phyloP scores from a whole-genome alignment of 495 filamentous ascomycete species.

The Letharia lupina region DNA sequence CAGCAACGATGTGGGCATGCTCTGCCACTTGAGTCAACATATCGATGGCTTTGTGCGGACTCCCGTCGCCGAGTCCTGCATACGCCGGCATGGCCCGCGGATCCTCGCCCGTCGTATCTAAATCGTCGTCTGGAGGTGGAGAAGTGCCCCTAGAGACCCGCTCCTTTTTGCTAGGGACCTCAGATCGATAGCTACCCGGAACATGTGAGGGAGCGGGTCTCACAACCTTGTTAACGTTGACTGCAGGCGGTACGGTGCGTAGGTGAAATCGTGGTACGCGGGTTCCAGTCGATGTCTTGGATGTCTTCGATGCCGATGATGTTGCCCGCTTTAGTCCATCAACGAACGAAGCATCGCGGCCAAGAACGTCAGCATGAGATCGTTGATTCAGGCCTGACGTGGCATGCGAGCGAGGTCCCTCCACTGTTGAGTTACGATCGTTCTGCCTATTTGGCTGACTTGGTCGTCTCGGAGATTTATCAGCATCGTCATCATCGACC shows the following conservation, averaged over 20 bases:
- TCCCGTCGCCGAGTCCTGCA: slow-evolving; percentile 8
- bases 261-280: slow-evolving; percentile 13
- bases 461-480: slow-evolving; percentile 13
- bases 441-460: slow-evolving; percentile 18
- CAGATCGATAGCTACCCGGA: slow-evolving; percentile 24
- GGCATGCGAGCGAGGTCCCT: slow-evolving; percentile 2
- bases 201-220: slow-evolving; percentile 17
- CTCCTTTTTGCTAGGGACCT: slow-evolving; percentile 1
- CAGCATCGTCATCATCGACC: slow-evolving; percentile 7
- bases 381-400: slow-evolving; percentile 16
- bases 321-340: slow-evolving; percentile 1
- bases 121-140: slow-evolving; percentile 6
- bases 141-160: neutral
- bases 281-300: slow-evolving; percentile 1
- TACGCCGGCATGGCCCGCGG: slow-evolving; percentile 5
- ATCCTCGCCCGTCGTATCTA: slow-evolving; percentile 2
- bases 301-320: slow-evolving; percentile 4
- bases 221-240: slow-evolving; percentile 6
- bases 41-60: slow-evolving; percentile 7
- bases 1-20: neutral
- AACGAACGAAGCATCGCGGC: slow-evolving; percentile 6
- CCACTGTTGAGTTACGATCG: slow-evolving; percentile 4
- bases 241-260: slow-evolving; percentile 14
- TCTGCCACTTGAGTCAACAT: slow-evolving; percentile 5
- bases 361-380: slow-evolving; percentile 6